Evolutionary conservation across 2,329 filamentous ascomycete genomes (phyloP).

Genomic region (Colletotrichum nymphaeae): DNA sequence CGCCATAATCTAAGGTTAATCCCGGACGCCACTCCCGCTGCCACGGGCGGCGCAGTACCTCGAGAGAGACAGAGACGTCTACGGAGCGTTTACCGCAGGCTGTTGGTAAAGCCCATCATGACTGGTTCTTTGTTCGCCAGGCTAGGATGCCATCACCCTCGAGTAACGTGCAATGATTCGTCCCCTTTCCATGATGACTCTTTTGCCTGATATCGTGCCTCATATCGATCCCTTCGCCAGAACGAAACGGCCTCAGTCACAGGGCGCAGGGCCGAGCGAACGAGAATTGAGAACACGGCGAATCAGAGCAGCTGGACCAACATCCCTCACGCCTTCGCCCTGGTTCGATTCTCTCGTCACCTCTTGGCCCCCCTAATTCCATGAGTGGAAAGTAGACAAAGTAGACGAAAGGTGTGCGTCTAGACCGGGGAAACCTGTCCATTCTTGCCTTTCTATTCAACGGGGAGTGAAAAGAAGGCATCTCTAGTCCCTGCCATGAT

Average conservation of each 20-base stretch:
- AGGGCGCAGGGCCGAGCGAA: neutral
- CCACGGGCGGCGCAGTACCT: neutral
- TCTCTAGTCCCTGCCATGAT: neutral
- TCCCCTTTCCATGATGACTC: neutral
- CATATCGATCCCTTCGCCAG: neutral
- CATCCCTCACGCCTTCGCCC: neutral
- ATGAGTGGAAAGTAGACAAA: neutral
- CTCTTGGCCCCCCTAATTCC: neutral
- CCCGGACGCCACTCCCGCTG: slow-evolving; percentile 30
- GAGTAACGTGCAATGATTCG: neutral
- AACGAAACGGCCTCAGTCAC: neutral
- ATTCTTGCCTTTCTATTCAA: neutral
- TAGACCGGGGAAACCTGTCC: neutral
- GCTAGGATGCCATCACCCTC: neutral
- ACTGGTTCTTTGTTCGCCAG: neutral
- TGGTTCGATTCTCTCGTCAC: neutral
- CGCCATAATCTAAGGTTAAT: slow-evolving; percentile 21
- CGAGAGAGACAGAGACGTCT: neutral
- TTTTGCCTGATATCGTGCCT: neutral
- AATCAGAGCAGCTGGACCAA: neutral
- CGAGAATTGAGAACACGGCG: neutral
- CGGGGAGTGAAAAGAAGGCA: neutral
- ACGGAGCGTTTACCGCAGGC: neutral
- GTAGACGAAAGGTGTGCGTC: neutral
- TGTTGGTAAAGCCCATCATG: neutral